Conservation (phyloP, 805 yeast species). For the Candida cerambycidarum region DNA sequence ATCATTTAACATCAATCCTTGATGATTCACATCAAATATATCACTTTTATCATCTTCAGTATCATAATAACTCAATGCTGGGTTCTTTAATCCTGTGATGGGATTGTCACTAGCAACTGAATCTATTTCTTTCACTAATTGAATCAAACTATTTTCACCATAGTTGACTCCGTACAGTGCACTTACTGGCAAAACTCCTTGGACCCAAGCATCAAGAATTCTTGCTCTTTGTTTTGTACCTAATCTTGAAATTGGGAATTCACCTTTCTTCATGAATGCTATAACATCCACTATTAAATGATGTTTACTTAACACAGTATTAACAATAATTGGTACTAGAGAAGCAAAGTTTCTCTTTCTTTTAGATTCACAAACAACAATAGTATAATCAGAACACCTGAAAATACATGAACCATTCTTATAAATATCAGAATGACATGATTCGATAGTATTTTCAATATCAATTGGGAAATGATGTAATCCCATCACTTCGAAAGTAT, state of each 20-base stretch:
- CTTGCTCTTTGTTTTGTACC: slow-evolving; percentile 76
- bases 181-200: slow-evolving; percentile 42
- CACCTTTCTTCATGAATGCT: slow-evolving; percentile 66
- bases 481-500: slow-evolving; percentile 89
- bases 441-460: slow-evolving; percentile 55
- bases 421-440: slow-evolving; percentile 57
- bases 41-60: slow-evolving; percentile 22
- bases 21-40: slow-evolving; percentile 31
- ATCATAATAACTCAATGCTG: slow-evolving; percentile 43
- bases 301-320: slow-evolving; percentile 74
- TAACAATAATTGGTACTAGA: slow-evolving; percentile 79
- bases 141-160: slow-evolving; percentile 65
- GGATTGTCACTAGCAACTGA: slow-evolving; percentile 40
- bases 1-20: slow-evolving; percentile 31
- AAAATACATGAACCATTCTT: slow-evolving; percentile 62
- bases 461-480: slow-evolving; percentile 88
- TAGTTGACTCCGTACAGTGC: slow-evolving; percentile 53
- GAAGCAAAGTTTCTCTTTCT: slow-evolving; percentile 59
- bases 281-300: slow-evolving; percentile 82
- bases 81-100: slow-evolving; percentile 39
- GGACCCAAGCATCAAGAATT: slow-evolving; percentile 56
- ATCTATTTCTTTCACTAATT: slow-evolving; percentile 56
- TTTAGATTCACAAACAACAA: slow-evolving; percentile 69
- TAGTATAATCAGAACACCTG: slow-evolving; percentile 77
- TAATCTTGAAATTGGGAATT: slow-evolving; percentile 67